These are phyloP conservation scores for Leishmania amazonensis DNA, from an alignment of 208 protist species.

Conservation along the genomic window DNA sequence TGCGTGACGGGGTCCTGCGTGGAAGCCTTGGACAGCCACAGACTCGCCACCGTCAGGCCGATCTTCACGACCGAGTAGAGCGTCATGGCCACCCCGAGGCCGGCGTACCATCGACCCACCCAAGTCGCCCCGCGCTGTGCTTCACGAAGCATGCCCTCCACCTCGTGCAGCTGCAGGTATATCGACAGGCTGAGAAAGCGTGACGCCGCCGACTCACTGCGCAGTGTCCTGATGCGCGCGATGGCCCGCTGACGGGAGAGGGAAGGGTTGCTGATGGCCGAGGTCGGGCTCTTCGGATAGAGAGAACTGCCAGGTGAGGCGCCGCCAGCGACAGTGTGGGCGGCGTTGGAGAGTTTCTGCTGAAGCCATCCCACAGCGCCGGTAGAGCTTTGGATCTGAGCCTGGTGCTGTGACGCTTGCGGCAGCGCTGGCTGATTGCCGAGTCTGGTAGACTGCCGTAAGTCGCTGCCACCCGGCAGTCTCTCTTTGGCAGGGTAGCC, in stretches of 20 bases:
- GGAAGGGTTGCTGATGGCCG: slow-evolving; percentile 13
- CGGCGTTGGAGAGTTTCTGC: slow-evolving; percentile 19
- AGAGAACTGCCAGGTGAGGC: neutral
- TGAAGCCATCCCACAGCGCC: slow-evolving; percentile 23
- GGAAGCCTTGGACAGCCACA: slow-evolving; percentile 37
- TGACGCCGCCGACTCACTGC: slow-evolving; percentile 52
- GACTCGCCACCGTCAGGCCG: slow-evolving; percentile 42
- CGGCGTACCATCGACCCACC: slow-evolving; percentile 49
- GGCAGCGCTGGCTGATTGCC: neutral
- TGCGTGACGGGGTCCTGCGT: slow-evolving; percentile 65
- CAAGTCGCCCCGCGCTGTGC: slow-evolving; percentile 51
- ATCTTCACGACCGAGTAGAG: slow-evolving; percentile 61
- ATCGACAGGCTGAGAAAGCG: slow-evolving; percentile 58
- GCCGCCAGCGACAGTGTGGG: slow-evolving; percentile 6
- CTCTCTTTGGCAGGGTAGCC: neutral
- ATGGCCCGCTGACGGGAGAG: slow-evolving; percentile 23
- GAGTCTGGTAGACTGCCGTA: neutral
- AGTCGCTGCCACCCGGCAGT: neutral
- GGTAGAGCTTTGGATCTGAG: neutral
- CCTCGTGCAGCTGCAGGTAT: slow-evolving; percentile 69
- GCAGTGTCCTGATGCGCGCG: slow-evolving; percentile 32
- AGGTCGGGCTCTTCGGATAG: neutral
- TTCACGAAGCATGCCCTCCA: slow-evolving; percentile 53
- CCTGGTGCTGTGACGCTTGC: no score
- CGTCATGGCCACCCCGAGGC: slow-evolving; percentile 51